Evolutionary conservation across 306 rosid species (phyloP).

Genomic region (Castanea crenata): DNA sequence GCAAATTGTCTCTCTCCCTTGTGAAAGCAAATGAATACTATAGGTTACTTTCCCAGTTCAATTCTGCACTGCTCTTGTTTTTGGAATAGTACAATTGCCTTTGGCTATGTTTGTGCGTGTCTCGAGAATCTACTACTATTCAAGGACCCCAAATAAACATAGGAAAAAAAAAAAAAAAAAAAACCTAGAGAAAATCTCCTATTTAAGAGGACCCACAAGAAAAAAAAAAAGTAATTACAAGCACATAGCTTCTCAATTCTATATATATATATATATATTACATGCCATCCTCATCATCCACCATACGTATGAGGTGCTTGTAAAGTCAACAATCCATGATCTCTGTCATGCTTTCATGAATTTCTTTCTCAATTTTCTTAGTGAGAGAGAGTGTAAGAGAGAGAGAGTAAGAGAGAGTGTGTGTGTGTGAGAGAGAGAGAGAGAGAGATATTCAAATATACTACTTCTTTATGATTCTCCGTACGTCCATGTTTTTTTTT

Average conservation of each 20-base stretch:
- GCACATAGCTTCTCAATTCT: no score
- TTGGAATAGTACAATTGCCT: background rate
- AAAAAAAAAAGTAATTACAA: background rate
- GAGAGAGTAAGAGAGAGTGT: background rate
- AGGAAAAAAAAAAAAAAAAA: no score
- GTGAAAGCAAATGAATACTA: background rate
- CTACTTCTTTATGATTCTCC: background rate
- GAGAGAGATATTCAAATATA: background rate
- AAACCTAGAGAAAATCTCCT: background rate
- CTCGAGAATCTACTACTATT: constrained; percentile 3
- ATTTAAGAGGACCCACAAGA: background rate
- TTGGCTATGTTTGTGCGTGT: background rate
- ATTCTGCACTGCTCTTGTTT: background rate
- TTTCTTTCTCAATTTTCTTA: background rate
- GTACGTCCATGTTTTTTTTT: background rate
- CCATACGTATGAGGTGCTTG: background rate
- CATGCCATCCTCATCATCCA: background rate
- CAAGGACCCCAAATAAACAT: background rate
- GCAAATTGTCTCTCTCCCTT: background rate
- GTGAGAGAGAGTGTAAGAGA: background rate
- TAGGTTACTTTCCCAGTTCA: background rate
- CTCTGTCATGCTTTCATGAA: background rate
- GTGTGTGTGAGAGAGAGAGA: background rate
- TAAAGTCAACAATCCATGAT: background rate
- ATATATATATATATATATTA: background rate